Evolutionary conservation across 345 rosid genomes (phyloP), one percentile per base, ranked within the genome.

Genomic region (Trapa bicornis): DNA sequence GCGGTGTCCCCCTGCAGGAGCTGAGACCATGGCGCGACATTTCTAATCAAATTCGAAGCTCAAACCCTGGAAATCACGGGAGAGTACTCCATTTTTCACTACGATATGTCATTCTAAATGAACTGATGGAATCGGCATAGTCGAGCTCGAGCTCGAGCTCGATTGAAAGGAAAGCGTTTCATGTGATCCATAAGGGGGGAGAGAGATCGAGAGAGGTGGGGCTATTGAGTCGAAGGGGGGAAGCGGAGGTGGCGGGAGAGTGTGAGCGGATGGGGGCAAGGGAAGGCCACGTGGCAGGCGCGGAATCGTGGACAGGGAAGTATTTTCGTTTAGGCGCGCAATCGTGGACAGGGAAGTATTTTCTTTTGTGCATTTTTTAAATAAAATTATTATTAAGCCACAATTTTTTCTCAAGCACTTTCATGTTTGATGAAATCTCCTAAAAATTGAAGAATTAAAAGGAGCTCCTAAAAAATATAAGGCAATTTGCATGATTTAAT

Each of bases 211-310:
- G 43, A 39, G 42, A 3, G 42, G 43, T 41, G 43, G 6, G 37
- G 38, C 37, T 7, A 43, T 38, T 48, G 73, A 45, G 48, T 7
- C 12, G 48, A 13, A 45, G 84, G 56, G 1, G 43, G 43, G 43
- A 41, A 41, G 82, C 86, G 92, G 72, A 62, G 76, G 53, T 85
- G 91, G 89, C 92, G 96, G 88, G 82, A 73, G 80, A 56, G 74
- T 37, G 61, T 66, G 65, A 41, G 12, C 5, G 47, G 39, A 11
- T 37, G 29, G 29, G 9, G 74, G n/a, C 7, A 36, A 45, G 29
- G 16, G 60, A 15, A 9, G 70, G 2, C 4, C 42, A 37, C 32
- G 74, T 10, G 61, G 60, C 5, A 7, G 3, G 33, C 10, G 35
- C 43, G 43, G 43, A 41, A 3, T 41, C 43, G 43, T 3, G 43